Percentiles rank a stretch among this genome's conserved stretches.
Evolutionary conservation across 2,329 filamentous ascomycete genomes (phyloP).

Genomic region (Fusarium sp.): DNA sequence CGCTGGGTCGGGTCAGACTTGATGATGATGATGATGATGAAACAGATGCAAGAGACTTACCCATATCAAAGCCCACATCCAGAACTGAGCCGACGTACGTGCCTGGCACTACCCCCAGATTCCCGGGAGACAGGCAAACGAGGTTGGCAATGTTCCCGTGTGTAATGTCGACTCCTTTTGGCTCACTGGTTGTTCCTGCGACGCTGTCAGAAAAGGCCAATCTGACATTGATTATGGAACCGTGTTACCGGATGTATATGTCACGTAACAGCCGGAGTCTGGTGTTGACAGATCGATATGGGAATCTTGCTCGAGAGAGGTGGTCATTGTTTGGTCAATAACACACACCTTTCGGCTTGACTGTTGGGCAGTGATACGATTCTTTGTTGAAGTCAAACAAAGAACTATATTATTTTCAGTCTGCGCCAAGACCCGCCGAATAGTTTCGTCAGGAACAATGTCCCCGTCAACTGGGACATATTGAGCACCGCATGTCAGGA

Average conservation of each 20-base stretch:
- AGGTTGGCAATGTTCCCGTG: constrained; percentile 65
- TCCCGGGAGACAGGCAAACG: constrained; percentile 60
- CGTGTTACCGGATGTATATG: constrained; percentile 62
- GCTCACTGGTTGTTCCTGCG: constrained; percentile 62
- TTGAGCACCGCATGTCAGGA: constrained; percentile 65
- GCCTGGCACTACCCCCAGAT: constrained; percentile 59
- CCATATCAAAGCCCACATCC: constrained; percentile 69
- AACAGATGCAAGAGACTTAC: constrained; percentile 50
- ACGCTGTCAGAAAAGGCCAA: constrained; percentile 2
- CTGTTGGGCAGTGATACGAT: constrained; percentile 45
- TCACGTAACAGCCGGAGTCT: constrained; percentile 56
- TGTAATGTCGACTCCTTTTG: constrained; percentile 67
- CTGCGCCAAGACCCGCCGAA: constrained; percentile 60
- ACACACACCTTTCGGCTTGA: constrained; percentile 40
- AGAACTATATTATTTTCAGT: constrained; percentile 56
- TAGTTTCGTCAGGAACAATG: constrained; percentile 58
- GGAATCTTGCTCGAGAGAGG: constrained; percentile 4
- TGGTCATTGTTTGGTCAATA: constrained; percentile 42
- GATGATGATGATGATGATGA: background rate
- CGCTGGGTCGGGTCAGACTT: constrained; percentile 49
- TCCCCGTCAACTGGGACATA: constrained; percentile 68
- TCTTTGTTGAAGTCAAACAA: constrained; percentile 54
- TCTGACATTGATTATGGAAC: background rate
- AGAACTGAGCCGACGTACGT: constrained; percentile 64
- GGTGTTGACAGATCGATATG: constrained; percentile 49